Conservation (phyloP, 306 rosid species). For the Hippophae gyantsensis region DNA sequence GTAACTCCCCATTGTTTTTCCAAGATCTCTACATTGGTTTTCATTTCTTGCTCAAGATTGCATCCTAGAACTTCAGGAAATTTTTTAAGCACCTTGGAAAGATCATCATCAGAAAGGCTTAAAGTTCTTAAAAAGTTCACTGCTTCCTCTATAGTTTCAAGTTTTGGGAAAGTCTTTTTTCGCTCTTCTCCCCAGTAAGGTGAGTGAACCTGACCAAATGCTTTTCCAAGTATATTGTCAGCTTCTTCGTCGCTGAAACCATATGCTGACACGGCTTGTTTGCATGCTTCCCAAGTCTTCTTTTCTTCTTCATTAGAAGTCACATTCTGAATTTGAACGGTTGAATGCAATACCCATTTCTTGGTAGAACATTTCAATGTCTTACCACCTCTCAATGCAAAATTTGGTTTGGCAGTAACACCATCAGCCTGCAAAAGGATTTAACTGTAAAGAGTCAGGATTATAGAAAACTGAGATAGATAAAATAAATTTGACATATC, state of each 20-base stretch:
- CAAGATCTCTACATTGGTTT: slow-evolving; percentile 53
- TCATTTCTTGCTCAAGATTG: slow-evolving; percentile 57
- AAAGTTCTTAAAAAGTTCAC: slow-evolving; percentile 63
- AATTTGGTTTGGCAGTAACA: slow-evolving; percentile 25
- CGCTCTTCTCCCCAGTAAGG: slow-evolving; percentile 97
- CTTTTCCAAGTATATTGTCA: slow-evolving; percentile 83
- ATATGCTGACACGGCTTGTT: slow-evolving; percentile 42
- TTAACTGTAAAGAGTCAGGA: slow-evolving; percentile 10
- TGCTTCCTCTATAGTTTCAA: slow-evolving; percentile 38
- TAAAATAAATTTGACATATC: background rate
- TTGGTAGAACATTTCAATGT: slow-evolving; percentile 23
- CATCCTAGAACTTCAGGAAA: slow-evolving; percentile 96
- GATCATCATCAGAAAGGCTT: slow-evolving; percentile 67
- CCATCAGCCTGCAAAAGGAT: slow-evolving; percentile 32
- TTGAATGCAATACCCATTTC: slow-evolving; percentile 50
- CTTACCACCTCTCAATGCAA: slow-evolving; percentile 23
- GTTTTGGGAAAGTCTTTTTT: slow-evolving; percentile 42
- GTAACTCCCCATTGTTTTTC: slow-evolving; percentile 67
- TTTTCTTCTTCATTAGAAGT: slow-evolving; percentile 42
- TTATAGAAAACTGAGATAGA: background rate
- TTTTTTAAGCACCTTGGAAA: slow-evolving; percentile 68
- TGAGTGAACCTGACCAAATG: slow-evolving; percentile 71
- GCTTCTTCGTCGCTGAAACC: slow-evolving; percentile 58
- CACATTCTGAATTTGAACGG: slow-evolving; percentile 36
- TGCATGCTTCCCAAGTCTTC: slow-evolving; percentile 63